phyloP scores from a whole-genome alignment of 495 filamentous ascomycete species.

The Talaromyces borbonicus region DNA sequence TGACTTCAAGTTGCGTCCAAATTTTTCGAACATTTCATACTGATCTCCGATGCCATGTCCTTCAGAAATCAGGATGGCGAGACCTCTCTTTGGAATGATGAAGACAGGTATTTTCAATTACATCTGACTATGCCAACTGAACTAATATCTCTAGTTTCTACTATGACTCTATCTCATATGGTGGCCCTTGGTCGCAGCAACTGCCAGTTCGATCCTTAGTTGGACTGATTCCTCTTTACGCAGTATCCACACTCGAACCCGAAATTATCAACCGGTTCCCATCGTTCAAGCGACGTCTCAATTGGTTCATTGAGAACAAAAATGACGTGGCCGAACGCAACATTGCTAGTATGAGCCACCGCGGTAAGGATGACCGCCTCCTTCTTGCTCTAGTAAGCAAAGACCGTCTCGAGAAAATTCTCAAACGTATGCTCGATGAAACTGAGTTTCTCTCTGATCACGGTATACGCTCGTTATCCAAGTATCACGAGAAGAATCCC shows the following conservation, averaged over 20 bases:
- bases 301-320: constrained; percentile 87
- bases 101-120: constrained; percentile 51
- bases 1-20: constrained; percentile 63
- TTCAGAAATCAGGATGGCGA: constrained; percentile 70
- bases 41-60: constrained; percentile 97
- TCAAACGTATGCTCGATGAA: constrained; percentile 87
- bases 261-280: constrained; percentile 88
- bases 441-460: constrained; percentile 84
- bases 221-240: constrained; percentile 86
- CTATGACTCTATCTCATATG: constrained; percentile 95
- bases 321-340: constrained; percentile 82
- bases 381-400: constrained; percentile 81
- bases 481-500: constrained; percentile 79
- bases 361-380: constrained; percentile 81
- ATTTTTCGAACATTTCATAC: constrained; percentile 97
- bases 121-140: background rate
- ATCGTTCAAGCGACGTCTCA: constrained; percentile 81
- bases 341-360: constrained; percentile 78
- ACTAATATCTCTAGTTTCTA: constrained; percentile 54
- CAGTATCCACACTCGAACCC: constrained; percentile 83
- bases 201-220: constrained; percentile 86
- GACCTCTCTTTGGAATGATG: constrained; percentile 86
- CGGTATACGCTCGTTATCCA: constrained; percentile 90
- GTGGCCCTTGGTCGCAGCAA: constrained; percentile 84
- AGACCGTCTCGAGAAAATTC: constrained; percentile 74